Base-by-base conservation (phyloP, 2,329 filamentous ascomycete species). In the Phialophora tarda region DNA sequence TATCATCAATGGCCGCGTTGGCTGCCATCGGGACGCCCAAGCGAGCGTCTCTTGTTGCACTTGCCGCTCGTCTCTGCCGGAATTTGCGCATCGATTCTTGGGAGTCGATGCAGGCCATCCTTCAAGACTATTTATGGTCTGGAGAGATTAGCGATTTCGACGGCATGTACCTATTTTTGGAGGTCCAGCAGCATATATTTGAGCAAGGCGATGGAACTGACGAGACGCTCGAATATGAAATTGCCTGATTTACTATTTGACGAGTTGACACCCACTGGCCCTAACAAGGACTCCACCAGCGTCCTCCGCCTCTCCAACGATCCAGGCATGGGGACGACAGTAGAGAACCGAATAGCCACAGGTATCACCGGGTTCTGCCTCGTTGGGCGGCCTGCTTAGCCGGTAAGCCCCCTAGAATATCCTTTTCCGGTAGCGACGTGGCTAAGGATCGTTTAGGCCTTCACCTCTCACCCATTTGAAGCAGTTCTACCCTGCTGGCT, bases 121-220 rank as follows among this genome's bases (percentile, higher is more conserved):
- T 50, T 7, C 21, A 50, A 14, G 47, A 50, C 4, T 50, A 23
- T 50, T 26, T 50, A 14, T 50, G 47, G 47, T 21, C 47, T 50
- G 47, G 47, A 50, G 47, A 50, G 3, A 50, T 50, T n/a, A 50
- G 47, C 47, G 47, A 50, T 50, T 50, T 50, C 47, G 47, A 50
- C n/a, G 47, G 47, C 47, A 50, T 50, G 47, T 50, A 50, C 47
- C 47, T 50, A 23, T 50, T 50, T 24, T 50, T 50, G 14, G 47
- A 50, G 47, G 47, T 50, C 11, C 47, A 50, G 23, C 12, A 50
- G 47, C 21, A 50, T 4, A 50, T 24, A 21, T 50, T 50, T 26
- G 47, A 50, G 47, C 47, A 23, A 50, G 47, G 17, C 47, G 23
- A 23, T 26, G 47, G 47, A 11, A 50, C 12, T 5, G 34, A 17